Conservation (phyloP, 306 rosid genomes). For the Pyrus communis region DNA sequence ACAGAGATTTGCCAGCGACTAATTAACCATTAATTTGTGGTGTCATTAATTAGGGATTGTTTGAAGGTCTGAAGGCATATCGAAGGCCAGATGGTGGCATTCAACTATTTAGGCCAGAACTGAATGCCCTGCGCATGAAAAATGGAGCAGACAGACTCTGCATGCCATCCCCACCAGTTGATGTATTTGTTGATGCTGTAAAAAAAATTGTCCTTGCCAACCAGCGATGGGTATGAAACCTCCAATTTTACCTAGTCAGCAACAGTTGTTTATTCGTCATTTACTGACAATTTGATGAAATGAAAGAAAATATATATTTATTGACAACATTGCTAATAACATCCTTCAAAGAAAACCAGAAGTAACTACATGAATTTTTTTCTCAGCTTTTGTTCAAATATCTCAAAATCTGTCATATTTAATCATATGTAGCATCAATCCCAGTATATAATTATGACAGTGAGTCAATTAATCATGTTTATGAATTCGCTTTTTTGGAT, state of each 20-base stretch:
- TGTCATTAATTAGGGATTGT: background rate
- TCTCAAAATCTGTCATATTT: too few species aligned
- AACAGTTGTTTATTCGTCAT: too few species aligned
- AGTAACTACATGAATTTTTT: too few species aligned
- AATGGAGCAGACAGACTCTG: slow-evolving; percentile 2
- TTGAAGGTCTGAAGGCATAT: background rate
- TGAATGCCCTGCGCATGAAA: background rate
- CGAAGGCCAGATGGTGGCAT: background rate
- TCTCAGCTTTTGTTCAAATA: too few species aligned
- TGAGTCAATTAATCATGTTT: too few species aligned
- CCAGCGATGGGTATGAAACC: background rate
- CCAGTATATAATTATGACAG: too few species aligned
- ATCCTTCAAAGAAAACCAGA: too few species aligned
- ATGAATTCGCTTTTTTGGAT: too few species aligned
- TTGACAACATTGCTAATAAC: too few species aligned
- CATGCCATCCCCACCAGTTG: slow-evolving; percentile 7
- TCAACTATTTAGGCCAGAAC: background rate
- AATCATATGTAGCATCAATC: too few species aligned
- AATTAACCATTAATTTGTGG: background rate
- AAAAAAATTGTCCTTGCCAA: slow-evolving; percentile 5
- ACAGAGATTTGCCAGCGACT: background rate
- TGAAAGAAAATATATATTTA: too few species aligned
- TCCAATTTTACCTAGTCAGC: background rate
- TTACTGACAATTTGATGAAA: too few species aligned
- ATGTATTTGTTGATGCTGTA: background rate